Evolutionary conservation across 2,329 filamentous ascomycete species (phyloP), one percentile per base, ranked within the genome.

Genomic region (Penicillium occitanis): DNA sequence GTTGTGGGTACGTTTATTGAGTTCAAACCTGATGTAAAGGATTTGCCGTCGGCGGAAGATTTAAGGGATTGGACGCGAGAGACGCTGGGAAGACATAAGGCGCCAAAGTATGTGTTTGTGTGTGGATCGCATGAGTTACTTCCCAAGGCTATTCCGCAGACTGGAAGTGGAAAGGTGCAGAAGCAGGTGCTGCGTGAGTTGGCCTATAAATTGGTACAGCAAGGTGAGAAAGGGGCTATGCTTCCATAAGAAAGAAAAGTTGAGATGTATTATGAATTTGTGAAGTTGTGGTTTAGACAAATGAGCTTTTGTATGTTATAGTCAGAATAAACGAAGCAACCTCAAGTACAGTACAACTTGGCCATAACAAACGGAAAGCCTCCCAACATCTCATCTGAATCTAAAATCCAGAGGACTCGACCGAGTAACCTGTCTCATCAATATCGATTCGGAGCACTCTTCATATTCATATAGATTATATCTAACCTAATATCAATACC

Each of bases 31-130:
- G 76, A 73, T 10, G 17, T 55, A 0, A 42, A 50, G 2, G 7
- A 40, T 28, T 22, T 48, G 19, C 70, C 76, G 14, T 67, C 69
- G 25, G 50, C 50, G 5, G 80, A 84, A 5, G 85, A 88, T 68
- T 74, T 91, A n/a, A 80, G 84, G 17, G 82, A 84, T 51, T 91
- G 88, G 88, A 87, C 87, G 1, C 82, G 86, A 61, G 79, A 85
- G 70, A 84, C 81, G 42, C 81, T 91, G 6, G 88, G 88, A 1
- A 80, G 84, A 44, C 88, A 91, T 74, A 91, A 91, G 70, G 87
- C 89, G 3, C 91, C 91, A 0, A 81, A 86, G 8, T 85, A 92
- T 75, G 75, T 93, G n/a, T 93, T 93, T 74, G 92, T 90, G 85
- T 83, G 93, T 30, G 91, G 91, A 0, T 55, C 85, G 84, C 11